phyloP scores from a whole-genome alignment of 495 filamentous ascomycete species.

The Xylaria palmicola region DNA sequence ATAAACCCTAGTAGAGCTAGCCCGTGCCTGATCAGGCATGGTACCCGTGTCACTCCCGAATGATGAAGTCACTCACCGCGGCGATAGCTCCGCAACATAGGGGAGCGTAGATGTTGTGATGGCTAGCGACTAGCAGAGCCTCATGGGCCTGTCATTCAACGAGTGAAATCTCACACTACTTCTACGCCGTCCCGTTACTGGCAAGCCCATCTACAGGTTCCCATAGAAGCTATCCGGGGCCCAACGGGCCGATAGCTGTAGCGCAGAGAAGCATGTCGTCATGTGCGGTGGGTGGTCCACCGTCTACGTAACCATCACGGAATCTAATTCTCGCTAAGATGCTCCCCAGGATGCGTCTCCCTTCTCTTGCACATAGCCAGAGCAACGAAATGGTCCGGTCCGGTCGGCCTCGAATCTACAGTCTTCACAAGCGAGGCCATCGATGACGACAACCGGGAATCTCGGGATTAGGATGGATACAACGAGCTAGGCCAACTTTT shows the following conservation, averaged over 20 bases:
- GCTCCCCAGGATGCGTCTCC: not conserved
- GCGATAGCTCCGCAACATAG: not conserved
- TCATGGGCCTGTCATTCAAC: not conserved
- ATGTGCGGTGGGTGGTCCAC: not conserved
- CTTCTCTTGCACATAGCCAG: not conserved
- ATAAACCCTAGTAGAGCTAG: not conserved
- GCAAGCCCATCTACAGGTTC: not conserved
- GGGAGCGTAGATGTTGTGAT: not conserved
- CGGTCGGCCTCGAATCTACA: not conserved
- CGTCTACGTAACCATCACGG: constrained; percentile 7
- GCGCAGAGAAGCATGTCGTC: constrained; percentile 1
- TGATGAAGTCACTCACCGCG: not conserved
- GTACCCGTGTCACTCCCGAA: not conserved
- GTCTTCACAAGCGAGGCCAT: not conserved
- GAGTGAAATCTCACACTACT: not conserved
- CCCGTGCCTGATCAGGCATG: not conserved
- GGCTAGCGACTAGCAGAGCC: not conserved
- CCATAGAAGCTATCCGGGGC: not conserved
- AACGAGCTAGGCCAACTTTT: not conserved
- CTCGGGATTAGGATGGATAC: not conserved
- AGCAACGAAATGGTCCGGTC: not conserved
- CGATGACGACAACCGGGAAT: constrained; percentile 13
- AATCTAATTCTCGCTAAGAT: not conserved
- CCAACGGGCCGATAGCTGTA: not conserved
- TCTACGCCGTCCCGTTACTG: not conserved